phyloP scores from a whole-genome alignment of 805 yeast species.

The Peterozyma toletana region DNA sequence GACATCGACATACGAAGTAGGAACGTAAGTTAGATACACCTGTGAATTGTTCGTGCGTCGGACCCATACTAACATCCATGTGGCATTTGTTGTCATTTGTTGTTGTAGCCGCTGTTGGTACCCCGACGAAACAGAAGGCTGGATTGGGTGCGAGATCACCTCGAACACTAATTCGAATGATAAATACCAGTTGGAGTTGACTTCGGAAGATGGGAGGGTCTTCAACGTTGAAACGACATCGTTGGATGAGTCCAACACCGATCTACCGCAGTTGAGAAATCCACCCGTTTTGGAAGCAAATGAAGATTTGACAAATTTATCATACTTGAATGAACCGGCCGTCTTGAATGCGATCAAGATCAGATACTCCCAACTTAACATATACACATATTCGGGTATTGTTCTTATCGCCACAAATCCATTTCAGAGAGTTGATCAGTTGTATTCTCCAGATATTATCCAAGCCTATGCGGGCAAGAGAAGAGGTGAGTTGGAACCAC shows the following conservation, averaged over 20 bases:
- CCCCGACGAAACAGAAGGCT: conserved; percentile 66
- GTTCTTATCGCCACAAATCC: conserved; percentile 96
- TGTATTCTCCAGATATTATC: conserved; percentile 86
- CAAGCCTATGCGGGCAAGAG: conserved; percentile 91
- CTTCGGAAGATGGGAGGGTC: conserved; percentile 42
- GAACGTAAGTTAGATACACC: conserved; percentile 35
- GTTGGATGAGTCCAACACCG: conserved; percentile 44
- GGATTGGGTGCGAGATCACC: conserved; percentile 64
- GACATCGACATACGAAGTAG: conserved; percentile 40
- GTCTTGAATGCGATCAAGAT: conserved; percentile 89
- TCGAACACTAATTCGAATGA: conserved; percentile 31
- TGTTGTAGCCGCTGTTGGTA: conserved; percentile 72
- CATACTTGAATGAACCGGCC: conserved; percentile 93
- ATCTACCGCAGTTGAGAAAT: conserved; percentile 77
- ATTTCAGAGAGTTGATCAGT: conserved; percentile 83
- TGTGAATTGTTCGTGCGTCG: background rate
- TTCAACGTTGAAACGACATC: conserved; percentile 40
- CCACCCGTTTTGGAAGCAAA: conserved; percentile 91
- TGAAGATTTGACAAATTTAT: conserved; percentile 87
- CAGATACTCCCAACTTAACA: conserved; percentile 82
- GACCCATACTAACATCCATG: background rate
- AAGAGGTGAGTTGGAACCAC: conserved; percentile 95
- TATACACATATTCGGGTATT: conserved; percentile 94
- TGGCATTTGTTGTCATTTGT: background rate
- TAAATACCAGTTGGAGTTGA: conserved; percentile 43